These are phyloP conservation scores for Cardamine resedifolia DNA, from an alignment of 345 rosid genomes.

Conservation along the genomic window DNA sequence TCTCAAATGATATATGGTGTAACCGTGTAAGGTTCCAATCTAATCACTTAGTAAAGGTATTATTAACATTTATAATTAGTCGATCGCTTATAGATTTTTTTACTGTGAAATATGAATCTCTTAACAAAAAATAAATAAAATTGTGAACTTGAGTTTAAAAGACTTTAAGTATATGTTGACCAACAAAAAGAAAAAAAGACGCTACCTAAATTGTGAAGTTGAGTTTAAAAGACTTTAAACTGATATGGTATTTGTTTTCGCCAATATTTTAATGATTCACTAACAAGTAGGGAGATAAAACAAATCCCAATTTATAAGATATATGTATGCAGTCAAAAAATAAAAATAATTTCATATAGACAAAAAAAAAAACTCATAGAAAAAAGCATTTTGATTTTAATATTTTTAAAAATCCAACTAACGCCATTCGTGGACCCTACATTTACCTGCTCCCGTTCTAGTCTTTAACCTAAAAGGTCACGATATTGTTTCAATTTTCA, in stretches of 20 bases:
- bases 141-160: neutral
- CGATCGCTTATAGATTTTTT: neutral
- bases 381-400: neutral
- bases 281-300: neutral
- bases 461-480: conserved; percentile 25
- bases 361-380: neutral
- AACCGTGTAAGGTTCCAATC: neutral
- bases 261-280: neutral
- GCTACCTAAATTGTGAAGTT: neutral
- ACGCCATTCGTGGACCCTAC: conserved; percentile 18
- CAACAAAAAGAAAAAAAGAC: neutral
- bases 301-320: neutral
- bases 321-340: neutral
- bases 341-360: neutral
- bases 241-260: neutral
- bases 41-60: neutral
- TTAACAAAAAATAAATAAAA: neutral
- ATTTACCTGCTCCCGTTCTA: conserved; percentile 5
- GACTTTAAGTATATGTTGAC: neutral
- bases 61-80: neutral
- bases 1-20: neutral
- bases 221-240: too few species aligned
- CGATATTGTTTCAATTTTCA: neutral
- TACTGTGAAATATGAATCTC: neutral
- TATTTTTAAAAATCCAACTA: neutral